Evolutionary conservation across 2,329 filamentous ascomycete species (phyloP), one percentile per base, ranked within the genome.

Genomic region (Ascochyta viciae-villosae): DNA sequence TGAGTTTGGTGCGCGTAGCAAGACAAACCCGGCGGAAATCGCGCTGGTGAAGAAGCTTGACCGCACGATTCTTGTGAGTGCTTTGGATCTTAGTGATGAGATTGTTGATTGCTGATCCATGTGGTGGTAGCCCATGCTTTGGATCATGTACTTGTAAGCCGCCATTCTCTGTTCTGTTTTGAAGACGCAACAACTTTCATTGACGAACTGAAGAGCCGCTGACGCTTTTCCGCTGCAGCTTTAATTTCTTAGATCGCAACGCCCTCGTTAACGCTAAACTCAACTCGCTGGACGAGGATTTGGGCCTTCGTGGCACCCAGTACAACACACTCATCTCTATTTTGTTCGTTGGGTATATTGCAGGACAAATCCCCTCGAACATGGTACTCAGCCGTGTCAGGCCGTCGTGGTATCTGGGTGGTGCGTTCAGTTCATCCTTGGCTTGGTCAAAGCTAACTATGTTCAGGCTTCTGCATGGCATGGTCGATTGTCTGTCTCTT

Each of bases 261-360:
- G 87, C 88, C 67, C 87, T 89, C 59, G 85, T 86, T 1, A 81
- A 86, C 3, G 88, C 87, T 0, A 81, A 83, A 6, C 76, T 90
- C 48, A 85, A 86, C 67, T 84, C 86, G 12, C 76, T 90, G 8
- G 83, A 88, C 49, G 74, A 78, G 0, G 87, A 89, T 45, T 47
- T 70, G n/a, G 70, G 65, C 3, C 66, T 68, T 56, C 62, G 45
- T 31, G 71, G 65, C 12, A 61, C 64, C 8, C 60, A 73, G 46
- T 50, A 49, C 15, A 47, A 38, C 4, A 49, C 46, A 12, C 50
- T 48, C 12, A 24, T 23, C 7, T 57, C 38, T 15, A 68, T 65
- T 73, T 87, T 57, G 84, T 88, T 72, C 67, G 80, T 80, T 13
- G 78, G 82, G 27, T 68, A 68, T 60, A 55, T 77, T 53, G 58